These are phyloP conservation scores for Ceratobasidium sp. DNA, from an alignment of 1,284 basidiomycete genomes.

Conservation along the genomic window DNA sequence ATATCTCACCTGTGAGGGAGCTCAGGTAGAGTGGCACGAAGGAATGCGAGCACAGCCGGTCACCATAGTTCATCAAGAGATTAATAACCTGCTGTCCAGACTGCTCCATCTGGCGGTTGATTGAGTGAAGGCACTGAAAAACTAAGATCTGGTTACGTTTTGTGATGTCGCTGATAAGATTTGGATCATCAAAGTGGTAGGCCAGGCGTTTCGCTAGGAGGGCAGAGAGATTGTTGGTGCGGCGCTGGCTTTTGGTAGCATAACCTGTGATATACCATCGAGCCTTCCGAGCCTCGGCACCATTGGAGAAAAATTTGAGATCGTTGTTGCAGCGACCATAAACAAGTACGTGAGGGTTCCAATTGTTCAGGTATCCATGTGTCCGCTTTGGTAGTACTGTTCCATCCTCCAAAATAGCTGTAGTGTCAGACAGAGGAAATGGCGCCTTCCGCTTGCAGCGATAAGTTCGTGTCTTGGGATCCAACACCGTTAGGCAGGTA, in stretches of 20 bases:
- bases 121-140: constrained; percentile 3
- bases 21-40: neutral
- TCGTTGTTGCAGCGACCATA: constrained; percentile 57
- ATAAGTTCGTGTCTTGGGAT: neutral
- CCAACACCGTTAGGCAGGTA: neutral
- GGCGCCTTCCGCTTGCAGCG: constrained; percentile 60
- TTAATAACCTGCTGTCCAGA: constrained; percentile 43
- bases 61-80: constrained; percentile 30
- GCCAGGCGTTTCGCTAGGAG: constrained; percentile 30
- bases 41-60: neutral
- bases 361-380: constrained; percentile 55
- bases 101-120: constrained; percentile 45
- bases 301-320: constrained; percentile 53
- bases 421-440: constrained; percentile 51
- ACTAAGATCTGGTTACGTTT: neutral
- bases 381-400: constrained; percentile 42
- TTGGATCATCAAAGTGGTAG: neutral
- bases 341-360: constrained; percentile 54
- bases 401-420: constrained; percentile 48
- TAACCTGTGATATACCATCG: constrained; percentile 54
- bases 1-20: neutral
- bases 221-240: constrained; percentile 52
- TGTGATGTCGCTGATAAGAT: neutral
- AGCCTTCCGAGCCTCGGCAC: neutral
- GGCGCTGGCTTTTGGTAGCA: constrained; percentile 51